Evolutionary conservation across 2,329 filamentous ascomycete genomes (phyloP).

Genomic region (Penicillium sp.): DNA sequence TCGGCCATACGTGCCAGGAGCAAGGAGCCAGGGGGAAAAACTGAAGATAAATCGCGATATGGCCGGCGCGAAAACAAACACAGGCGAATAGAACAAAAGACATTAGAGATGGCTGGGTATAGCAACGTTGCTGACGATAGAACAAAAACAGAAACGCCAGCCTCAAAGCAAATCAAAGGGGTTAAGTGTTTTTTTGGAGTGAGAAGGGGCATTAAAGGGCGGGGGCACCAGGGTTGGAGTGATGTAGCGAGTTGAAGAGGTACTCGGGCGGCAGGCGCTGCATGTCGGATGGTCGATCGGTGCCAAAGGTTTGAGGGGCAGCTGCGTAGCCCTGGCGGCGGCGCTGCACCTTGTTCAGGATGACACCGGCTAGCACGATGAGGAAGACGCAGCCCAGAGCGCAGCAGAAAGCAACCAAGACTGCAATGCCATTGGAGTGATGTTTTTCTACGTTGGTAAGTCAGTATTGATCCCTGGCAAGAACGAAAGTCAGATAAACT

Average conservation of each 20-base stretch:
- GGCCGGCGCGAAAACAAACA: constrained; percentile 19
- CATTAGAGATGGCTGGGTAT: constrained; percentile 36
- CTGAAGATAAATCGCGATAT: constrained; percentile 11
- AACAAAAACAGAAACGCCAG: constrained; percentile 20
- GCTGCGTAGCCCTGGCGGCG: constrained; percentile 47
- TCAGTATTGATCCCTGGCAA: constrained; percentile 15
- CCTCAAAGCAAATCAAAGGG: constrained; percentile 10
- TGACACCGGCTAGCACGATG: constrained; percentile 46
- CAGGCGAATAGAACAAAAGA: constrained; percentile 23
- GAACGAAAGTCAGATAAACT: constrained; percentile 34
- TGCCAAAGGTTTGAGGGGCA: constrained; percentile 44
- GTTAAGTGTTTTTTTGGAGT: constrained; percentile 15
- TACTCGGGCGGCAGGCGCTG: constrained; percentile 47
- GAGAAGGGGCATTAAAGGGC: constrained; percentile 28
- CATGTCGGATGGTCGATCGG: constrained; percentile 47
- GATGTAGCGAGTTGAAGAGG: constrained; percentile 42
- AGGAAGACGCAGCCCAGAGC: constrained; percentile 49
- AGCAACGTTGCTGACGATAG: constrained; percentile 28
- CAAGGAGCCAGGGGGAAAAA: neutral
- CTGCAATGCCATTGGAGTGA: constrained; percentile 46
- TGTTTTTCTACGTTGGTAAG: constrained; percentile 27
- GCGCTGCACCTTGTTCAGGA: constrained; percentile 48
- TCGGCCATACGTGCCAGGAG: neutral
- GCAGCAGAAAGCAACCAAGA: constrained; percentile 48
- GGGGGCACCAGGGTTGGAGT: constrained; percentile 35